These are phyloP conservation scores for Pouteria campechiana DNA, from an alignment of 179 eudicot species.

Conservation along the genomic window DNA sequence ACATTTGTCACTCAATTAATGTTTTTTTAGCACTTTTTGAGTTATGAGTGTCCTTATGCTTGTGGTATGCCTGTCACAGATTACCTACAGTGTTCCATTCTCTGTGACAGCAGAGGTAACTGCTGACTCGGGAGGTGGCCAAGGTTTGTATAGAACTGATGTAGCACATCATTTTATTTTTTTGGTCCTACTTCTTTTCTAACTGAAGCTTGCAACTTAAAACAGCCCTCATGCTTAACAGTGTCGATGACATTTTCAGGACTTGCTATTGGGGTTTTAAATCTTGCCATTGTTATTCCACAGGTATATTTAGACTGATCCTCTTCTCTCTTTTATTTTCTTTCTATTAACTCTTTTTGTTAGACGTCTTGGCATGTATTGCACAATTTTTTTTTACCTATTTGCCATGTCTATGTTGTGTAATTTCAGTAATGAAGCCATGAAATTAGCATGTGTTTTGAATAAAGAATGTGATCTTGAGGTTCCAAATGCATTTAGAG, in stretches of 20 bases:
- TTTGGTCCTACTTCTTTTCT: background rate
- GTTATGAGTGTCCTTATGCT: background rate
- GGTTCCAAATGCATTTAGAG: no score
- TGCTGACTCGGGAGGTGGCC: constrained; percentile 98
- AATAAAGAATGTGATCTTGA: no score
- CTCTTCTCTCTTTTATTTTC: background rate
- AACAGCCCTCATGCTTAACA: background rate
- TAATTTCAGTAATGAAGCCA: no score
- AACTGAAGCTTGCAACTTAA: background rate
- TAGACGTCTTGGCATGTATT: no score
- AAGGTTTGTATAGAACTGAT: constrained; percentile 39
- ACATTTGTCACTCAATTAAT: background rate
- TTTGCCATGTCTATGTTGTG: no score
- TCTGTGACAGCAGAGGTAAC: constrained; percentile 87
- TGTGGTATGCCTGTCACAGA: constrained; percentile 23
- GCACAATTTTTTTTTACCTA: no score
- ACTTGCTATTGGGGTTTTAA: constrained; percentile 87
- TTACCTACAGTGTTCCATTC: constrained; percentile 90
- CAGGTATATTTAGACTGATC: constrained; percentile 39
- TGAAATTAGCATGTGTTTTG: no score
- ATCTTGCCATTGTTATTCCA: constrained; percentile 91
- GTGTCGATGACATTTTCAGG: constrained; percentile 32
- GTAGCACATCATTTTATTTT: no score
- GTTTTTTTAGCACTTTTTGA: background rate
- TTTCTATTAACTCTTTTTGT: no score